A percentile compares a stretch with the other conserved stretches of the same genome.
Conservation (phyloP, 208 protist species). For the Baffinella frigidus region DNA sequence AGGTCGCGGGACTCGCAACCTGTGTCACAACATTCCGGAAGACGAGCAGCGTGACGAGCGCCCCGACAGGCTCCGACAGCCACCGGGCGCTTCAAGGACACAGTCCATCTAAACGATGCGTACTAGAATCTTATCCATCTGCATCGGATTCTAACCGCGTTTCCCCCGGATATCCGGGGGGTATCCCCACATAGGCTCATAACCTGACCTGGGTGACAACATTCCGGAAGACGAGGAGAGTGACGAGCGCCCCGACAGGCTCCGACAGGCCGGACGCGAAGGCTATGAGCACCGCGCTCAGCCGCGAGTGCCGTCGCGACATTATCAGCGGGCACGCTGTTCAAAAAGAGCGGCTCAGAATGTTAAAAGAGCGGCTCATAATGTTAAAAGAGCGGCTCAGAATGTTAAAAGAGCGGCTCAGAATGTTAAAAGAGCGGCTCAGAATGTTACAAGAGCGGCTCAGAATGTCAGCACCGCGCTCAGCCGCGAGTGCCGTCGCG, state of each 20-base stretch:
- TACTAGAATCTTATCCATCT: background rate
- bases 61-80: background rate
- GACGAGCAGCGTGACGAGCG: background rate
- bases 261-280: background rate
- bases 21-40: background rate
- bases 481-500: background rate
- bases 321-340: slow-evolving; percentile 24
- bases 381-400: no score
- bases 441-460: no score
- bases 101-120: background rate
- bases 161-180: background rate
- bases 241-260: background rate
- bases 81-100: background rate
- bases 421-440: no score
- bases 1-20: no score
- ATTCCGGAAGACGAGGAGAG: background rate
- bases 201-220: background rate
- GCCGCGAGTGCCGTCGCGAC: background rate
- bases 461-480: background rate
- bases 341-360: no score
- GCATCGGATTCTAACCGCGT: no score
- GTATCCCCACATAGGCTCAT: background rate
- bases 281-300: background rate
- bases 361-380: no score
- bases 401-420: no score